These are phyloP conservation scores for Colletotrichum horii DNA, from an alignment of 2,329 filamentous ascomycete genomes.

Conservation along the genomic window DNA sequence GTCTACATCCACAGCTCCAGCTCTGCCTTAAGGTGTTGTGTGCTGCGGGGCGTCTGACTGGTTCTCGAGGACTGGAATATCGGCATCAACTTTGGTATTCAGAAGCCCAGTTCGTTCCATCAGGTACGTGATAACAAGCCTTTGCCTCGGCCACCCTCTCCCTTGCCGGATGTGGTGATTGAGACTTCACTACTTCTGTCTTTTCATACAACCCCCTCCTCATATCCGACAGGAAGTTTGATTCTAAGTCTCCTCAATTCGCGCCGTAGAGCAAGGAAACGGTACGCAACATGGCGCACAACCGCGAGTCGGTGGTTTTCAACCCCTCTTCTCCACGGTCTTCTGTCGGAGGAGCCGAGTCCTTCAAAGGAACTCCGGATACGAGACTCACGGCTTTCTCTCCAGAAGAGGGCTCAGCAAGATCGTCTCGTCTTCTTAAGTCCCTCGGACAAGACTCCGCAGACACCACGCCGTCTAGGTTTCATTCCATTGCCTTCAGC, in stretches of 20 bases:
- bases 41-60: neutral
- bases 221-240: neutral
- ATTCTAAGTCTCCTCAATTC: neutral
- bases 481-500: slow-evolving; percentile 29
- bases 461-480: slow-evolving; percentile 31
- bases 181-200: neutral
- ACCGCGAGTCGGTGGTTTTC: slow-evolving; percentile 26
- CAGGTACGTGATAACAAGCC: neutral
- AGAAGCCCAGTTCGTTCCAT: neutral
- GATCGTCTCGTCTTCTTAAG: slow-evolving; percentile 43
- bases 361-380: slow-evolving; percentile 68
- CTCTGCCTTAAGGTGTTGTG: neutral
- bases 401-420: slow-evolving; percentile 58
- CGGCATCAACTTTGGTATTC: neutral
- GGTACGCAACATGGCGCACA: neutral
- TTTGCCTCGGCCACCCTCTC: neutral
- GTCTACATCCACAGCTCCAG: neutral
- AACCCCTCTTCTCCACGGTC: slow-evolving; percentile 57
- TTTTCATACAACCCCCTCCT: neutral
- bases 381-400: slow-evolving; percentile 69
- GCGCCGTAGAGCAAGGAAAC: neutral
- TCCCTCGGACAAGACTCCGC: slow-evolving; percentile 33
- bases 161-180: neutral
- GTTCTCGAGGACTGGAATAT: neutral
- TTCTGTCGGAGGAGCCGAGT: slow-evolving; percentile 57